A percentile compares a stretch with the other conserved stretches of the same genome.
phyloP scores from a whole-genome alignment of 2,329 filamentous ascomycete species.

The Cladosporium halotolerans region DNA sequence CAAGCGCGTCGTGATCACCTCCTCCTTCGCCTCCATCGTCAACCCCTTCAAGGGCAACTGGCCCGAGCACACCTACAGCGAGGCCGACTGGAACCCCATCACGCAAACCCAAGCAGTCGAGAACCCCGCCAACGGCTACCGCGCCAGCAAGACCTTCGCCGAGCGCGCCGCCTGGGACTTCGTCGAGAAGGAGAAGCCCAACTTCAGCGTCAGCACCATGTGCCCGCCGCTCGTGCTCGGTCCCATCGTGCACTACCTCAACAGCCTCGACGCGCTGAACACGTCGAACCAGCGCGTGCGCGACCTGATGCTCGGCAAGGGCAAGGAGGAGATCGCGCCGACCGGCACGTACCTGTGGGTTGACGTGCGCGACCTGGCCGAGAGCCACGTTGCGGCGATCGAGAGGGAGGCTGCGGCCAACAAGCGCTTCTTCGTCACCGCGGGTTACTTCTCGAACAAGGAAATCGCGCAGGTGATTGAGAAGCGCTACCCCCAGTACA shows the following conservation, averaged over 20 bases:
- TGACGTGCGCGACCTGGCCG: constrained; percentile 52
- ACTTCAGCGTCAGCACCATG: constrained; percentile 44
- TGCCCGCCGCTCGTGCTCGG: constrained; percentile 47
- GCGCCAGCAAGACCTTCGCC: constrained; percentile 57
- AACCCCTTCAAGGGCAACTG: constrained; percentile 48
- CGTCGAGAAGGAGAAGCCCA: constrained; percentile 45
- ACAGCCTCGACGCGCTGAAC: constrained; percentile 59
- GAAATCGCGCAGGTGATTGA: constrained; percentile 51
- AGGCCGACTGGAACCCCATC: constrained; percentile 53
- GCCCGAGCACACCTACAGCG: constrained; percentile 46
- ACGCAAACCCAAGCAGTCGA: constrained; percentile 44
- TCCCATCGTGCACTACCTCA: constrained; percentile 53
- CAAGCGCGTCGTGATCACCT: constrained; percentile 66
- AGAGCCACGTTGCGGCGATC: constrained; percentile 56
- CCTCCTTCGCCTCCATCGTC: constrained; percentile 62
- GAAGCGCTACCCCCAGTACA: constrained; percentile 50
- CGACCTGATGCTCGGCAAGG: constrained; percentile 57
- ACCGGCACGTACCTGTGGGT: constrained; percentile 48
- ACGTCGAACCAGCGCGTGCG: constrained; percentile 65
- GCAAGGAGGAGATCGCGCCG: constrained; percentile 51
- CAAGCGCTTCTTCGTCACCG: constrained; percentile 59
- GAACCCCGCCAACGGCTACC: constrained; percentile 41
- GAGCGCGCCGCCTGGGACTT: constrained; percentile 51
- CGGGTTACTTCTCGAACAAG: constrained; percentile 56
- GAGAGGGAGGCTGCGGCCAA: constrained; percentile 52